phyloP scores from a whole-genome alignment of 257 asterid genomes.

The Solanum infundibuliforme region DNA sequence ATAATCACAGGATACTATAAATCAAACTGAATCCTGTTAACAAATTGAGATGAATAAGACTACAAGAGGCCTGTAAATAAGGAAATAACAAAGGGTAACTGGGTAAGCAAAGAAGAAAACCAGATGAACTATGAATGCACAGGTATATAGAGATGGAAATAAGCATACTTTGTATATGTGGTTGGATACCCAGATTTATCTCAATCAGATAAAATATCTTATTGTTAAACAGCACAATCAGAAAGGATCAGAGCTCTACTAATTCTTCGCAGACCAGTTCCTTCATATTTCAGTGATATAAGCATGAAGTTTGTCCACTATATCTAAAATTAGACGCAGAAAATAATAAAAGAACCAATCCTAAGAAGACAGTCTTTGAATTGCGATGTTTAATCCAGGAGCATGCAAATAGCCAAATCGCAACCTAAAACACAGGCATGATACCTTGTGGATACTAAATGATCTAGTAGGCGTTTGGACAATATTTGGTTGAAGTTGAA shows the following conservation, averaged over 20 bases:
- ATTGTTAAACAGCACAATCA: neutral
- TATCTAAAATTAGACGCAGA: neutral
- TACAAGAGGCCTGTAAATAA: neutral
- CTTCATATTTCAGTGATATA: neutral
- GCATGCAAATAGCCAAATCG: neutral
- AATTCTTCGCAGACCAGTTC: neutral
- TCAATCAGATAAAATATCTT: neutral
- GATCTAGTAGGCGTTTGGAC: neutral
- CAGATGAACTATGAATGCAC: neutral
- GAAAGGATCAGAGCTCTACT: neutral
- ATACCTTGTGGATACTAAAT: neutral
- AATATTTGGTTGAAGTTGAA: neutral
- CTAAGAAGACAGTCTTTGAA: neutral
- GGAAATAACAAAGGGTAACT: neutral
- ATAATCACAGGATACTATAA: neutral
- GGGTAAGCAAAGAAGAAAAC: neutral
- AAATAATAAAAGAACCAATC: neutral
- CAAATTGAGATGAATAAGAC: neutral
- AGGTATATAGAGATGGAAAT: neutral
- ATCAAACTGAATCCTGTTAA: neutral
- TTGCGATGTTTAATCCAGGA: neutral
- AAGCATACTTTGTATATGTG: neutral
- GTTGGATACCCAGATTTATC: neutral
- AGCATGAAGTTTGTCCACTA: neutral
- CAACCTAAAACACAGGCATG: neutral